Conservation (phyloP, 768 basidiomycete species). For the Xanthoconium purpureum region DNA sequence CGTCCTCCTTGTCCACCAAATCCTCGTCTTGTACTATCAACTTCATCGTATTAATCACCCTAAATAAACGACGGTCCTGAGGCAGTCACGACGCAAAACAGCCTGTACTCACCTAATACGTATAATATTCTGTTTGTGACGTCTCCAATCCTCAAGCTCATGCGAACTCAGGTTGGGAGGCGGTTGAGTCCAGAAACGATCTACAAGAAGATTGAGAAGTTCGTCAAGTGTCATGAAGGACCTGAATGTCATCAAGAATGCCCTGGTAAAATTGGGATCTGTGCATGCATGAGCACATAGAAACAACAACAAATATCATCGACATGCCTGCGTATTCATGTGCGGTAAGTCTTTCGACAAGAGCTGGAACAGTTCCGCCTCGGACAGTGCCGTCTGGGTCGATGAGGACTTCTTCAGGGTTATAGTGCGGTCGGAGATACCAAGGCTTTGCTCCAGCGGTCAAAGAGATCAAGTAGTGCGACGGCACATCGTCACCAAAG, state of each 20-base stretch:
- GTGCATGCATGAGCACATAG: conserved; percentile 2
- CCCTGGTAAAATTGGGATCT: conserved; percentile 56
- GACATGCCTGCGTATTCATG: conserved; percentile 58
- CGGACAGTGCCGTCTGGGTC: conserved; percentile 61
- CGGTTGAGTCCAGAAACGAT: conserved; percentile 54
- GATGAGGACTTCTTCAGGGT: conserved; percentile 55
- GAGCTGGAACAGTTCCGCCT: conserved; percentile 57
- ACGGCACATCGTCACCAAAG: conserved; percentile 51
- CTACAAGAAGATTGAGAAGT: conserved; percentile 51
- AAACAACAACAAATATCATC: not conserved
- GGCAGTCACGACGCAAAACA: not conserved
- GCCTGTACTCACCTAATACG: conserved; percentile 47
- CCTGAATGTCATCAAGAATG: conserved; percentile 69
- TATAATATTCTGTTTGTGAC: conserved; percentile 56
- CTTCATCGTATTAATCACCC: conserved; percentile 65
- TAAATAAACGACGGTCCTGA: conserved; percentile 18
- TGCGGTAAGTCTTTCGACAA: conserved; percentile 64
- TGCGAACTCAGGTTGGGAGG: conserved; percentile 43
- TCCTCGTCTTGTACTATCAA: conserved; percentile 56
- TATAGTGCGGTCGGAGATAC: conserved; percentile 59
- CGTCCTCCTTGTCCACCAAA: conserved; percentile 53
- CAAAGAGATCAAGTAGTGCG: conserved; percentile 38
- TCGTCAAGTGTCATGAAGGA: conserved; percentile 58
- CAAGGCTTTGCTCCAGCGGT: conserved; percentile 48
- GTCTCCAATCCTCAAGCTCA: conserved; percentile 54